These are phyloP conservation scores for Choanephora cucurbitarum DNA, from an alignment of 371 early-diverging fungal species.

Conservation along the genomic window DNA sequence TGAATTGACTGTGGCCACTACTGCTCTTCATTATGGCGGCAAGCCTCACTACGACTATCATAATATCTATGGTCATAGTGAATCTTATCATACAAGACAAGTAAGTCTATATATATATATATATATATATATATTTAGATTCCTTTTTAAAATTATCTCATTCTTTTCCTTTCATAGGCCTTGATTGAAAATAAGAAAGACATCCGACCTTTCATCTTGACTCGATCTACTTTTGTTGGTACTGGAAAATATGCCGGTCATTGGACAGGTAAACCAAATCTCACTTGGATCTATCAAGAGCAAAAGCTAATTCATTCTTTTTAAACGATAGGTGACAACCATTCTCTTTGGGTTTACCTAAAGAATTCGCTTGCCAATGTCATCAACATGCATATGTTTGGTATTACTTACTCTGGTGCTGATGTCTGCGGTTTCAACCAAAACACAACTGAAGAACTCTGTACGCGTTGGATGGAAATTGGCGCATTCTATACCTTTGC, in stretches of 20 bases:
- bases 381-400: conserved; percentile 67
- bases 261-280: conserved; percentile 62
- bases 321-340: conserved; percentile 57
- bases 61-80: conserved; percentile 68
- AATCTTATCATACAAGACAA: conserved; percentile 53
- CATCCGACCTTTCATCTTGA: conserved; percentile 72
- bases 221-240: conserved; percentile 72
- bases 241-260: conserved; percentile 64
- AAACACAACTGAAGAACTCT: conserved; percentile 57
- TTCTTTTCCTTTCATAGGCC: conserved; percentile 19
- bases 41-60: conserved; percentile 64
- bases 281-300: too few relatives aligned
- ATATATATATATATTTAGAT: too few relatives aligned
- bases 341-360: conserved; percentile 54
- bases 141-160: too few relatives aligned
- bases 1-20: conserved; percentile 58
- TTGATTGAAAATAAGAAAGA: conserved; percentile 34
- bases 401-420: conserved; percentile 67
- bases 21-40: conserved; percentile 57
- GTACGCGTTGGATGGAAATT: conserved; percentile 71
- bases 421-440: conserved; percentile 76
- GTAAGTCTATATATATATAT: conserved; percentile 22
- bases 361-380: conserved; percentile 59
- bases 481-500: conserved; percentile 82
- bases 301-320: not conserved